Percentiles rank a stretch among this genome's conserved stretches.
These are phyloP conservation scores for Climacium dendroides DNA, from an alignment of 225 moss, liverwort and hornwort genomes.

Conservation along the genomic window DNA sequence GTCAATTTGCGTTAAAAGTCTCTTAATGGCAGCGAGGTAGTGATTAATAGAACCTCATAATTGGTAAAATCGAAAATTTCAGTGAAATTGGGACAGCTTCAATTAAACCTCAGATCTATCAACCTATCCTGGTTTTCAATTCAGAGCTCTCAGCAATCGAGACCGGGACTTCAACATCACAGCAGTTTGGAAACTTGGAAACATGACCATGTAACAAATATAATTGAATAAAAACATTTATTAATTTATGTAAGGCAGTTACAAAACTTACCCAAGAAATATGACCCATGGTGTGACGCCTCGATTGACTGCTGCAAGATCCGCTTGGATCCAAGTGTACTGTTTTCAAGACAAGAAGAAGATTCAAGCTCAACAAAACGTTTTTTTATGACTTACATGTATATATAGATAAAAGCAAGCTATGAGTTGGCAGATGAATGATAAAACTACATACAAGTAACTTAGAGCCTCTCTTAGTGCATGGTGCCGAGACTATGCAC, in stretches of 20 bases:
- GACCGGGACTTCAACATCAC: neutral
- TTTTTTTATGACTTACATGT: no score
- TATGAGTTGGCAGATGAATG: no score
- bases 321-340: conserved; percentile 37
- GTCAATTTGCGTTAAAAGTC: neutral
- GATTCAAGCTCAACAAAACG: neutral
- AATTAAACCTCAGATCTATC: neutral
- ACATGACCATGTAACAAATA: neutral
- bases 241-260: neutral
- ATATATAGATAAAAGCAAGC: no score
- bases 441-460: no score
- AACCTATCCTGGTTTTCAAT: neutral
- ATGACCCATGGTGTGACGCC: conserved; percentile 43
- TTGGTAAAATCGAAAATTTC: neutral
- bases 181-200: neutral
- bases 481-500: no score
- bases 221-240: neutral
- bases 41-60: neutral
- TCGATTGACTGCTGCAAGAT: conserved; percentile 44
- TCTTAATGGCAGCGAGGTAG: neutral
- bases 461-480: no score
- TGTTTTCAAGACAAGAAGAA: neutral
- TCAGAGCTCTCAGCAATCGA: neutral
- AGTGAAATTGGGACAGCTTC: neutral
- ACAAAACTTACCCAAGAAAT: conserved; percentile 29